Evolutionary conservation across 176 grass and related monocot genomes (phyloP).

Genomic region (Canna indica): DNA sequence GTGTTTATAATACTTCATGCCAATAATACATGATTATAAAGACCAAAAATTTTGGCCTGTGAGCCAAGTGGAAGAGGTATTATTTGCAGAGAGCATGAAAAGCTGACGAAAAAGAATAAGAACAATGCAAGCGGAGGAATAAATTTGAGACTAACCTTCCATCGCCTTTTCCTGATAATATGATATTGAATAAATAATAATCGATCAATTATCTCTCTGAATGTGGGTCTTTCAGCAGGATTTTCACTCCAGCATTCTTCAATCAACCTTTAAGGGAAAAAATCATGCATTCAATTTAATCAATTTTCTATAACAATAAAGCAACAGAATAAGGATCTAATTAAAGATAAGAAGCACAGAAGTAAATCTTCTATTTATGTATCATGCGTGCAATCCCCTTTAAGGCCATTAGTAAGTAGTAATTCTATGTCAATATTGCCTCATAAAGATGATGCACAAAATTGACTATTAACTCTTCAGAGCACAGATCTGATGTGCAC

Average conservation of each 20-base stretch:
- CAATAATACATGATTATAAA: no score
- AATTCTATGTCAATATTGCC: neutral
- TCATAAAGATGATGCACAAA: neutral
- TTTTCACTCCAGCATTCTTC: conserved; percentile 89
- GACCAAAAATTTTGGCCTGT: no score
- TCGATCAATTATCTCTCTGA: conserved; percentile 54
- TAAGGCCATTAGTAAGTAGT: neutral
- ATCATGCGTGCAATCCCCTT: neutral
- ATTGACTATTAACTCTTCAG: no score
- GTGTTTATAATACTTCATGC: no score
- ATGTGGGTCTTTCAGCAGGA: conserved; percentile 63
- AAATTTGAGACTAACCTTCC: conserved; percentile 48
- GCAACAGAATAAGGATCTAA: neutral
- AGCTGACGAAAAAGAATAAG: neutral
- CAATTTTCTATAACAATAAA: neutral
- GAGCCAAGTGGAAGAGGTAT: no score
- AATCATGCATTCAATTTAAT: neutral
- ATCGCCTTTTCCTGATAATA: conserved; percentile 41
- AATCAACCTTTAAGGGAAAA: conserved; percentile 47
- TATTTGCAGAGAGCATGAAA: neutral
- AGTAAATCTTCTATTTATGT: no score
- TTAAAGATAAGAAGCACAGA: conserved; percentile 3
- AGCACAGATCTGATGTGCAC: no score
- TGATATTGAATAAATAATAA: conserved; percentile 53
- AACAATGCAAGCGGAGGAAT: neutral